Conservation (phyloP, 75 land plant species). For the Sequoiadendron giganteum region DNA sequence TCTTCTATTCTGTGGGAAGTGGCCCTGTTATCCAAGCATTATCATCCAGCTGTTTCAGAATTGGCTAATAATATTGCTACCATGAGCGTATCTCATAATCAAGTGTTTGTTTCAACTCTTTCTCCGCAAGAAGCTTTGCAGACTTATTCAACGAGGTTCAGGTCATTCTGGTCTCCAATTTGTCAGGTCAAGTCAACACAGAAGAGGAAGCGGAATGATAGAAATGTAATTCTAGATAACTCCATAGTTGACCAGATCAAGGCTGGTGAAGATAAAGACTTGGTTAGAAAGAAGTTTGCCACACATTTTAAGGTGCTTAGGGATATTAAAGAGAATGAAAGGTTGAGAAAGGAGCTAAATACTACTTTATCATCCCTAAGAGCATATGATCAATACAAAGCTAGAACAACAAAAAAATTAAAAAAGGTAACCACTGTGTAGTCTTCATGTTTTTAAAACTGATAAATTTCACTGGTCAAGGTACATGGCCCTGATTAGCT, state of each 20-base stretch:
- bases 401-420: neutral
- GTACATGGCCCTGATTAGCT: neutral
- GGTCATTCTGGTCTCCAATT: constrained; percentile 36
- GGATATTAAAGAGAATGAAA: constrained; percentile 68
- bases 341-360: constrained; percentile 57
- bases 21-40: constrained; percentile 75
- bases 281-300: constrained; percentile 36
- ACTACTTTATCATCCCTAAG: constrained; percentile 28
- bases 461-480: neutral
- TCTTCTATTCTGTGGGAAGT: constrained; percentile 98
- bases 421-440: neutral
- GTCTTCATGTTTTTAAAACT: neutral
- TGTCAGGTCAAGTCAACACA: constrained; percentile 19
- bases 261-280: constrained; percentile 32
- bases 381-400: constrained; percentile 53
- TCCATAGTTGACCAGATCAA: neutral
- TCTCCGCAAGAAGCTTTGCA: constrained; percentile 73
- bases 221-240: neutral
- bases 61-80: constrained; percentile 65
- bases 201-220: constrained; percentile 44
- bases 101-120: constrained; percentile 32
- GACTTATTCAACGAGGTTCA: constrained; percentile 51
- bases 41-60: constrained; percentile 77
- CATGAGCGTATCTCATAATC: constrained; percentile 51
- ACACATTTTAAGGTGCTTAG: constrained; percentile 61